Conservation (phyloP, 1,284 basidiomycete genomes). For the Heliocybe sulcata region DNA sequence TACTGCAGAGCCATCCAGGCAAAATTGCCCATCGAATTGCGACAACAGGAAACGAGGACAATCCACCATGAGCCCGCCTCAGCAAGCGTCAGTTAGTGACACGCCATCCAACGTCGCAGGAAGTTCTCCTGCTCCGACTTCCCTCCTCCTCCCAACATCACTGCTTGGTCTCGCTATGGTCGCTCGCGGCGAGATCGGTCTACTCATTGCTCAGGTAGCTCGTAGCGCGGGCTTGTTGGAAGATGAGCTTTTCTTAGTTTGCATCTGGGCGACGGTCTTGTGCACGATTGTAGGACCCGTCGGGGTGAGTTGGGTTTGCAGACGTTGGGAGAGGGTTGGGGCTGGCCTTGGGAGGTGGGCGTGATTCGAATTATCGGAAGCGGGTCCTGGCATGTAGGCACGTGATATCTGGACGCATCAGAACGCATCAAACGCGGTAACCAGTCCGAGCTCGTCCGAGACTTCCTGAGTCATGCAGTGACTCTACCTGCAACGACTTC, state of each 20-base stretch:
- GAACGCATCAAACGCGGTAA: neutral
- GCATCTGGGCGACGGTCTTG: constrained; percentile 41
- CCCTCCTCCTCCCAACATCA: neutral
- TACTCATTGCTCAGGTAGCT: constrained; percentile 28
- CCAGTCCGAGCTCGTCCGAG: neutral
- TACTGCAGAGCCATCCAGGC: too few relatives aligned
- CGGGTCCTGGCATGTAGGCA: too few relatives aligned
- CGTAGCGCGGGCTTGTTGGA: constrained; percentile 19
- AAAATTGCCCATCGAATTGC: too few relatives aligned
- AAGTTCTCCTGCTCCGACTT: neutral
- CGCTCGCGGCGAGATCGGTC: constrained; percentile 45
- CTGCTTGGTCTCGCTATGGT: constrained; percentile 32
- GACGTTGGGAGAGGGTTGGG: neutral
- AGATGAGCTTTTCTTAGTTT: constrained; percentile 34
- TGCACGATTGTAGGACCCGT: constrained; percentile 42
- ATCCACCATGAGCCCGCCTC: neutral
- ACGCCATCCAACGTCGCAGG: neutral
- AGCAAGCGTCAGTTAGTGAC: neutral
- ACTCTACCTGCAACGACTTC: neutral
- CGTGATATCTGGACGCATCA: neutral
- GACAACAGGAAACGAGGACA: too few relatives aligned
- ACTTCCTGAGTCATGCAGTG: neutral
- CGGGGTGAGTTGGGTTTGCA: constrained; percentile 20
- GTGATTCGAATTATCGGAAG: too few relatives aligned
- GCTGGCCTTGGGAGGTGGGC: neutral